phyloP scores from a whole-genome alignment of 2,329 filamentous ascomycete genomes.

The Epichloe uncinata region DNA sequence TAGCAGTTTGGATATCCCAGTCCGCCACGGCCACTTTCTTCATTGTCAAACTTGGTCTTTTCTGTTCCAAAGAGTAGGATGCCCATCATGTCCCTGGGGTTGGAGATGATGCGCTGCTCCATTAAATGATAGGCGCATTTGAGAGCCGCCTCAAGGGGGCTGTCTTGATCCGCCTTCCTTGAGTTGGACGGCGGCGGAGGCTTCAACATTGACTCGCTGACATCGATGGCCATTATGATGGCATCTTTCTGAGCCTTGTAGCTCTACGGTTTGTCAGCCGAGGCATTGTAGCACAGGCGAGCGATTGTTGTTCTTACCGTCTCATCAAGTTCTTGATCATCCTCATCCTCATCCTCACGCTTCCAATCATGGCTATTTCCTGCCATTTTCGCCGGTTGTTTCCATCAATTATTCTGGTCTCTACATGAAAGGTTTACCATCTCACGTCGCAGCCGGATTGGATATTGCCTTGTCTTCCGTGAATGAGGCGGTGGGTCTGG shows the following conservation, averaged over 20 bases:
- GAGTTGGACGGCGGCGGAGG: slow-evolving; percentile 48
- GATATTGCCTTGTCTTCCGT: neutral
- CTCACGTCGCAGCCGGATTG: too few relatives aligned
- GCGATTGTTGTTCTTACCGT: slow-evolving; percentile 26
- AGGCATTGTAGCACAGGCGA: neutral
- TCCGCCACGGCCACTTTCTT: slow-evolving; percentile 44
- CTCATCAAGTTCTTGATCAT: slow-evolving; percentile 46
- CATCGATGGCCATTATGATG: slow-evolving; percentile 90
- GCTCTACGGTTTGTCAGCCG: slow-evolving; percentile 35
- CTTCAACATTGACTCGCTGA: slow-evolving; percentile 77
- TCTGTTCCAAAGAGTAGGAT: slow-evolving; percentile 85
- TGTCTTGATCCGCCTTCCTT: slow-evolving; percentile 68
- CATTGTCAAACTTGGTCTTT: slow-evolving; percentile 64
- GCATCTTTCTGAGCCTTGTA: slow-evolving; percentile 94
- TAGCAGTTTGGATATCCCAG: slow-evolving; percentile 83
- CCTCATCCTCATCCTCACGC: slow-evolving; percentile 52
- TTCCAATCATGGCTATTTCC: slow-evolving; percentile 29
- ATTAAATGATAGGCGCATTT: slow-evolving; percentile 93
- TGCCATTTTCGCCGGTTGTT: slow-evolving; percentile 14
- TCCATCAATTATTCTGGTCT: too few relatives aligned
- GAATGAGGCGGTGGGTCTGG: slow-evolving; percentile 7
- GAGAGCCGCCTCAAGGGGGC: slow-evolving; percentile 65
- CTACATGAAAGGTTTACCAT: too few relatives aligned
- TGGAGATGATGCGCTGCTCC: slow-evolving; percentile 96
- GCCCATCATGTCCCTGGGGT: slow-evolving; percentile 94